Percentiles rank a stretch among this genome's conserved stretches.
These are phyloP conservation scores for Aspergillus hancockii DNA, from an alignment of 495 filamentous ascomycete species.

Conservation along the genomic window DNA sequence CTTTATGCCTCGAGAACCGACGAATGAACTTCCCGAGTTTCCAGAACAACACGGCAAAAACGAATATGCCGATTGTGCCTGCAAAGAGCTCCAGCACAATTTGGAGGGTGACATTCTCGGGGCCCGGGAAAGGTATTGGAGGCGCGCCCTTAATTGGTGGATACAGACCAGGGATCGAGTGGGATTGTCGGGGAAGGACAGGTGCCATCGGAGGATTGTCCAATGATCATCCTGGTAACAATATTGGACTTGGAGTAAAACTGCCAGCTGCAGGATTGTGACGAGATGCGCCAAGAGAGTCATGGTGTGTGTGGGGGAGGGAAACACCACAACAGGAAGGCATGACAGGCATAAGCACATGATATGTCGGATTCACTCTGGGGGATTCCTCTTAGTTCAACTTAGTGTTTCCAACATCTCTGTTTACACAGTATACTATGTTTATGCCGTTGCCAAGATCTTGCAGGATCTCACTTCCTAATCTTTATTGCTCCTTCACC, in stretches of 20 bases:
- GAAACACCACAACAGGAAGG: neutral
- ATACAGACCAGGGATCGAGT: constrained; percentile 26
- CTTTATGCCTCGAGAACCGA: constrained; percentile 33
- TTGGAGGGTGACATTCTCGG: constrained; percentile 28
- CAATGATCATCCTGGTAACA: constrained; percentile 25
- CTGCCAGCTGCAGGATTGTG: neutral
- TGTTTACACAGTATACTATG: too few species aligned
- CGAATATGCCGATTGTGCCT: constrained; percentile 41
- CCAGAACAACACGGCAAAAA: constrained; percentile 43
- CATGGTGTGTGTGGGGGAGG: neutral
- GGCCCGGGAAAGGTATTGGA: constrained; percentile 17
- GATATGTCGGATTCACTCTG: neutral
- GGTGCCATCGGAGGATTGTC: constrained; percentile 34
- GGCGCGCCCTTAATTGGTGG: constrained; percentile 22
- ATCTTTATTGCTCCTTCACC: too few species aligned
- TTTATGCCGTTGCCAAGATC: too few species aligned
- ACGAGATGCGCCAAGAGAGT: neutral
- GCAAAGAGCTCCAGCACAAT: constrained; percentile 39
- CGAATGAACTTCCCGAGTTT: constrained; percentile 41
- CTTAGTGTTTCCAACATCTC: too few species aligned
- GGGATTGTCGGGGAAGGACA: constrained; percentile 30
- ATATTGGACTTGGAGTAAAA: constrained; percentile 14
- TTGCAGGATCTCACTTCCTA: too few species aligned
- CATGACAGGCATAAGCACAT: neutral
- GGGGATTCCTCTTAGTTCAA: too few species aligned